Conservation (phyloP, 148 eudicot genomes). For the Rhododendron molle region DNA sequence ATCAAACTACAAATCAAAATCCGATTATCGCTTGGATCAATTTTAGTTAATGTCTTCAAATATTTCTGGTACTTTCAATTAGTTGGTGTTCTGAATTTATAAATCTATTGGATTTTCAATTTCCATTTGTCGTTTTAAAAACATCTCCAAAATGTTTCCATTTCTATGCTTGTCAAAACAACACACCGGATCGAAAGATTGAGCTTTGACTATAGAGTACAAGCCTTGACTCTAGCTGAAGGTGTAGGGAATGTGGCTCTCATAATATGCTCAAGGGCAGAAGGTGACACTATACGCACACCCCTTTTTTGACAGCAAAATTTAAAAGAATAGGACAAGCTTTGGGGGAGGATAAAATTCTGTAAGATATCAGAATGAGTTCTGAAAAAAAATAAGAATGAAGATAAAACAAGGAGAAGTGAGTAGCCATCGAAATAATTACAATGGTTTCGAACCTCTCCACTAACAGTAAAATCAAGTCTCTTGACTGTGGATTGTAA, state of each 20-base stretch:
- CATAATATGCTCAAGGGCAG: constrained; percentile 49
- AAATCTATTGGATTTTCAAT: too few relatives aligned
- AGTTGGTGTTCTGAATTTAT: too few relatives aligned
- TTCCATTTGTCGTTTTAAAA: neutral
- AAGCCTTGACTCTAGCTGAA: constrained; percentile 48
- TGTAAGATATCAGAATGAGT: constrained; percentile 9
- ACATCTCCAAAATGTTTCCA: neutral
- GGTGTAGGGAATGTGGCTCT: constrained; percentile 51
- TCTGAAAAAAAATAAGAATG: neutral
- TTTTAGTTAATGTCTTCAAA: neutral
- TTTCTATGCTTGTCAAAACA: neutral
- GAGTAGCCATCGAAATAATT: neutral
- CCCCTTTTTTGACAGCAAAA: constrained; percentile 59
- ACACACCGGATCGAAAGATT: neutral
- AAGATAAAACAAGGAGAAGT: neutral
- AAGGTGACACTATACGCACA: constrained; percentile 64
- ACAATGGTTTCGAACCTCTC: constrained; percentile 40
- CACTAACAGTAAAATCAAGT: constrained; percentile 48
- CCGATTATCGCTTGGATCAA: neutral
- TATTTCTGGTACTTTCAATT: neutral
- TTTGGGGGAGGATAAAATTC: constrained; percentile 51
- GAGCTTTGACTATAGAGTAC: neutral
- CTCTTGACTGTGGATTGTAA: constrained; percentile 51
- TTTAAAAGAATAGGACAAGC: constrained; percentile 45
- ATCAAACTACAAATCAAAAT: neutral